Evolutionary conservation across 1,284 basidiomycete genomes (phyloP).

Genomic region (Uromyces viciae-fabae): DNA sequence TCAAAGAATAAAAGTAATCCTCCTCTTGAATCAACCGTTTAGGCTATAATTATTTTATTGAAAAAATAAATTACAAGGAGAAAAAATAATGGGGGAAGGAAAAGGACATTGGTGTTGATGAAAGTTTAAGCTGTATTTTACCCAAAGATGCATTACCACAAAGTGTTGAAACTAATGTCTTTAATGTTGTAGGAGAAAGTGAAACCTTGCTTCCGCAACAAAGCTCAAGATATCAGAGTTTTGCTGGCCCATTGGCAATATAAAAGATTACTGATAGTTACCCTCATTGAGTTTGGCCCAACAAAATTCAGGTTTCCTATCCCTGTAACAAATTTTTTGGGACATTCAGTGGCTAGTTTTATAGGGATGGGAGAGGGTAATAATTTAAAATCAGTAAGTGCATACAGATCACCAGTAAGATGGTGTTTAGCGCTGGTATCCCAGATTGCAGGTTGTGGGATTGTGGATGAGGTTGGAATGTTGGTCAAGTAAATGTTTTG

Average conservation of each 20-base stretch:
- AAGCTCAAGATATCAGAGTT: not conserved
- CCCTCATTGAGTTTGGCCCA: not conserved
- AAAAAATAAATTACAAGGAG: not conserved
- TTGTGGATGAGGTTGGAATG: no score
- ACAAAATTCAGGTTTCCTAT: constrained; percentile 6
- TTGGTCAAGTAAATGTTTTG: no score
- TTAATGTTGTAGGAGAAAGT: no score
- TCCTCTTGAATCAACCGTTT: no score
- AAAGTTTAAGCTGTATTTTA: not conserved
- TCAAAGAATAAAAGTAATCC: no score
- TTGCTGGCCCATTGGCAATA: not conserved
- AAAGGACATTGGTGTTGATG: not conserved
- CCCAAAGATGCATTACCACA: not conserved
- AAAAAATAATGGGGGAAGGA: not conserved
- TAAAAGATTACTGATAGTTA: not conserved
- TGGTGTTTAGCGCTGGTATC: constrained; percentile 10
- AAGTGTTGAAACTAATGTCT: not conserved
- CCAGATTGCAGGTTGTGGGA: no score
- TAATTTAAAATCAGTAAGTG: not conserved
- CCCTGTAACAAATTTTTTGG: not conserved
- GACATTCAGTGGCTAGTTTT: constrained; percentile 1
- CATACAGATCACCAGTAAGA: not conserved
- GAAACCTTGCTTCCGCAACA: no score
- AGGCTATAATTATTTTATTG: no score
- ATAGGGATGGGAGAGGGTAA: not conserved